Evolutionary conservation across 805 yeast genomes (phyloP).

Genomic region (Myxozyma sirexii): DNA sequence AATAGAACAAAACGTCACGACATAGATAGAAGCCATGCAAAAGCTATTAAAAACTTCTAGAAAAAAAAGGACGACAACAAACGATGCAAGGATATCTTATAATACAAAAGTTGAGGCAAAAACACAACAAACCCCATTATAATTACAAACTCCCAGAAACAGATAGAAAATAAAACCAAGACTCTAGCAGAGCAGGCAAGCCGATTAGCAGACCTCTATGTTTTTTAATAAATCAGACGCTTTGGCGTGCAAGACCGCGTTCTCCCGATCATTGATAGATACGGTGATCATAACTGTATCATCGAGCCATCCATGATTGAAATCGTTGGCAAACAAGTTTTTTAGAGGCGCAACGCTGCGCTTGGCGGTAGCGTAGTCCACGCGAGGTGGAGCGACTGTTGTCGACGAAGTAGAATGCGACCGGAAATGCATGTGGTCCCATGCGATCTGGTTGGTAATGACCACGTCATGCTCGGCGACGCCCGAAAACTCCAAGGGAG

Average conservation of each 20-base stretch:
- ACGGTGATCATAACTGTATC: constrained; percentile 25
- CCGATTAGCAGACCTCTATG: constrained; percentile 2
- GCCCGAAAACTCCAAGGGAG: constrained; percentile 17
- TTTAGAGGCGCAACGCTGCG: constrained; percentile 53
- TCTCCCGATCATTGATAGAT: constrained; percentile 20
- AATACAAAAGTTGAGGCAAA: neutral
- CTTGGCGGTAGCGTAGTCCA: neutral
- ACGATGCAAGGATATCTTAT: neutral
- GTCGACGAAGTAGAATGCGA: constrained; percentile 89
- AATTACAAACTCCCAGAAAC: neutral
- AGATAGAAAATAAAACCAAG: neutral
- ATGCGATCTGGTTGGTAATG: constrained; percentile 19
- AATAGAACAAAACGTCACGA: too few relatives aligned
- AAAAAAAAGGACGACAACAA: too few relatives aligned
- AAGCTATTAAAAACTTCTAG: too few relatives aligned
- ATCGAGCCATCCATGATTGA: constrained; percentile 27
- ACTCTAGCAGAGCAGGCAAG: neutral
- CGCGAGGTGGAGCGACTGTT: constrained; percentile 81
- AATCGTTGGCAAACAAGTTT: constrained; percentile 56
- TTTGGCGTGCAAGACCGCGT: constrained; percentile 17
- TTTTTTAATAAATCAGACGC: constrained; percentile 21
- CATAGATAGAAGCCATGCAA: too few relatives aligned
- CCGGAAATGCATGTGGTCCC: constrained; percentile 25
- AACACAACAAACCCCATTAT: neutral
- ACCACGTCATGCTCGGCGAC: constrained; percentile 11